A percentile compares a stretch with the other conserved stretches of the same genome.
phyloP scores from a whole-genome alignment of 371 early-diverging fungal genomes.

The Rhizomucor pusillus region DNA sequence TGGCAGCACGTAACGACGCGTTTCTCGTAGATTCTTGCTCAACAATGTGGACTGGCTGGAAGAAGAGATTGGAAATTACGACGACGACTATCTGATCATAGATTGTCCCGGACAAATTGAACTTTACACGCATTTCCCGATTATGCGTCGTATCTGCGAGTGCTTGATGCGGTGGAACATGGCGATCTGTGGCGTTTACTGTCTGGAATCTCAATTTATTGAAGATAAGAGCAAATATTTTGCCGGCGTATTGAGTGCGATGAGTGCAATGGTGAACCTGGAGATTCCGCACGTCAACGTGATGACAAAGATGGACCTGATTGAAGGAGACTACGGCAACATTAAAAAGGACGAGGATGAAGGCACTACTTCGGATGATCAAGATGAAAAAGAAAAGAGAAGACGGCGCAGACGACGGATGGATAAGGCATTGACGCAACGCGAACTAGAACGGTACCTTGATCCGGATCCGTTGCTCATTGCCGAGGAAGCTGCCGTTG shows the following conservation, averaged over 20 bases:
- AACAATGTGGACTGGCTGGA: slow-evolving; percentile 97
- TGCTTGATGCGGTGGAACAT: slow-evolving; percentile 68
- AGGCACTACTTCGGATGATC: slow-evolving; percentile 14
- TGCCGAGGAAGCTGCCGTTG: slow-evolving; percentile 71
- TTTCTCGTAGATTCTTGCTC: slow-evolving; percentile 62
- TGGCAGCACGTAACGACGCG: too few relatives aligned
- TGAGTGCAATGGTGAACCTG: slow-evolving; percentile 93
- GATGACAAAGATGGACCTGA: slow-evolving; percentile 96
- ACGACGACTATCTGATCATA: slow-evolving; percentile 95
- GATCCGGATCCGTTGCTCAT: slow-evolving; percentile 87
- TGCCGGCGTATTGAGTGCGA: slow-evolving; percentile 91
- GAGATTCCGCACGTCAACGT: slow-evolving; percentile 97
- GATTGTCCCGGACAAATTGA: slow-evolving; percentile 99
- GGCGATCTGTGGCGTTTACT: slow-evolving; percentile 87
- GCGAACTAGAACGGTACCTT: slow-evolving; percentile 67
- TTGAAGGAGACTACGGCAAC: slow-evolving; percentile 53
- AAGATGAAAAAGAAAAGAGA: slow-evolving; percentile 28
- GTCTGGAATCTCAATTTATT: slow-evolving; percentile 93
- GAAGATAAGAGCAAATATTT: slow-evolving; percentile 95
- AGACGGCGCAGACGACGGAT: slow-evolving; percentile 30
- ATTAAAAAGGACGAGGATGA: slow-evolving; percentile 28
- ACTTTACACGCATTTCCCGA: slow-evolving; percentile 97
- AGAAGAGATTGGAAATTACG: slow-evolving; percentile 86
- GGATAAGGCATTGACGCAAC: slow-evolving; percentile 40
- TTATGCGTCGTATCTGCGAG: slow-evolving; percentile 84